phyloP scores from a whole-genome alignment of 306 rosid genomes.

The Prunus mume region DNA sequence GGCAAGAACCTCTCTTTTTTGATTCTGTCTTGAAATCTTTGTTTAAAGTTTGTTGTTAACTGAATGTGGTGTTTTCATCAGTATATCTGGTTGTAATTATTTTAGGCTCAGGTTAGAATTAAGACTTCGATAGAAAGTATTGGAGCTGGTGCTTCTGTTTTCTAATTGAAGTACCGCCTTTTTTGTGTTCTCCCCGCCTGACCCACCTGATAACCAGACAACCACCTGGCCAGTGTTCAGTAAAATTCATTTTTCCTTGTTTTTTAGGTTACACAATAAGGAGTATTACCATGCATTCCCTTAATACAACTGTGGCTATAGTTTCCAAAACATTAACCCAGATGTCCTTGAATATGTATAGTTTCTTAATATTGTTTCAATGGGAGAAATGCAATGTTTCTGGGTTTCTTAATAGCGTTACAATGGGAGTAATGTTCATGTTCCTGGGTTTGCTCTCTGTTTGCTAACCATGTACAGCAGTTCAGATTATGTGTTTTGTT shows the following conservation, averaged over 20 bases:
- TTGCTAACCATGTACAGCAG: background rate
- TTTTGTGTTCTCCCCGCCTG: background rate
- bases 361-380: no score
- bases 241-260: background rate
- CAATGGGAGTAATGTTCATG: background rate
- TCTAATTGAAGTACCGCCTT: background rate
- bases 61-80: background rate
- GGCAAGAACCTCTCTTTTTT: constrained; percentile 40
- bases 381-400: background rate
- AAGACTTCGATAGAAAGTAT: background rate
- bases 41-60: background rate
- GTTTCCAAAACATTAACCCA: background rate
- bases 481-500: background rate
- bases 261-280: no score
- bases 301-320: background rate
- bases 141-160: background rate
- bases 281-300: background rate
- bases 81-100: background rate
- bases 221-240: background rate
- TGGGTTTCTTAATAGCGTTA: background rate
- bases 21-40: background rate
- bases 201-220: background rate
- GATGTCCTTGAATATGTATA: background rate
- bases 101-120: background rate
- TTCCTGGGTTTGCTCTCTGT: background rate